Conservation (phyloP, 2,329 filamentous ascomycete species). For the Fusarium decemcellulare region DNA sequence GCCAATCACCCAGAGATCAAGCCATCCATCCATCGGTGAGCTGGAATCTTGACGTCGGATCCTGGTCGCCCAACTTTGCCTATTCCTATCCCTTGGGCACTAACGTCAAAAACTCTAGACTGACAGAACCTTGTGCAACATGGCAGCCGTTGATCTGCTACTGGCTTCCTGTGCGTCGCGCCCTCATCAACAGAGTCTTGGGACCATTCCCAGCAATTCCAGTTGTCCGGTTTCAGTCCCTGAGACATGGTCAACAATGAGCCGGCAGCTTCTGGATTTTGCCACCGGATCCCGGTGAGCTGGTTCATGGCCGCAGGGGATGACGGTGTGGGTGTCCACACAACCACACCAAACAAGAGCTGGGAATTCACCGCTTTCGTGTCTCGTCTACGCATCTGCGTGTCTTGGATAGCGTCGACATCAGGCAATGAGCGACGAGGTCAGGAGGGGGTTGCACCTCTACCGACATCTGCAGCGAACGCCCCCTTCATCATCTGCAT, state of each 20-base stretch:
- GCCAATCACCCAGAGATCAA: slow-evolving; percentile 10
- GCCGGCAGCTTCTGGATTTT: slow-evolving; percentile 10
- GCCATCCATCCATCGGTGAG: slow-evolving; percentile 10
- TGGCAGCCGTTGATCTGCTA: slow-evolving; percentile 32
- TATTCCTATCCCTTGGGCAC: neutral
- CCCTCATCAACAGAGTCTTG: slow-evolving; percentile 20
- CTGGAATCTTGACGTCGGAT: slow-evolving; percentile 8
- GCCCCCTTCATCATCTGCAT: slow-evolving; percentile 33
- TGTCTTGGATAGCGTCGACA: slow-evolving; percentile 26
- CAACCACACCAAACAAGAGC: slow-evolving; percentile 18
- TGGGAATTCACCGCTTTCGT: slow-evolving; percentile 33
- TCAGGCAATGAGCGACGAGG: slow-evolving; percentile 24
- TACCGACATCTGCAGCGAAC: slow-evolving; percentile 21
- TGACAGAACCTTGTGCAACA: slow-evolving; percentile 17
- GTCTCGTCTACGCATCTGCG: slow-evolving; percentile 24
- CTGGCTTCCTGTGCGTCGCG: neutral
- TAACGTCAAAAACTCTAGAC: slow-evolving; percentile 1
- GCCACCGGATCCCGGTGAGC: slow-evolving; percentile 34
- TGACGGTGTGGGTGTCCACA: neutral
- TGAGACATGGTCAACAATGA: slow-evolving; percentile 32
- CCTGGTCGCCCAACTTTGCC: neutral
- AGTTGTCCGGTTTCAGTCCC: slow-evolving; percentile 37
- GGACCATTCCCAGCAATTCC: slow-evolving; percentile 29
- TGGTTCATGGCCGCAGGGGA: slow-evolving; percentile 31
- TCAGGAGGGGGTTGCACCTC: slow-evolving; percentile 18